Evolutionary conservation across 169 alveolate species (phyloP).

Genomic region (Ichthyophthirius multifiliis): DNA sequence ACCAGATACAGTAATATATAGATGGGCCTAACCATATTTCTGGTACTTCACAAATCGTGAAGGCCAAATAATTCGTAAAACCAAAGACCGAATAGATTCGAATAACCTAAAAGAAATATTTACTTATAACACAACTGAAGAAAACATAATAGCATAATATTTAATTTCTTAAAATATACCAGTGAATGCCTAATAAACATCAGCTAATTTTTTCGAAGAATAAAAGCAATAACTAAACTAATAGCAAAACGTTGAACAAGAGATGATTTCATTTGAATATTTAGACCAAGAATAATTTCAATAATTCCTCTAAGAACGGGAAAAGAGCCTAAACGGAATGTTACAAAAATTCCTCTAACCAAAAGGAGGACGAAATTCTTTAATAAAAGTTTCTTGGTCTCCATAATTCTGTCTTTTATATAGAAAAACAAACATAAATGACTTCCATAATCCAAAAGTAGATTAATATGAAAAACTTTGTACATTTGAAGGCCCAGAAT

Average conservation of each 20-base stretch:
- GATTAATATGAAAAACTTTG: conserved; percentile 64
- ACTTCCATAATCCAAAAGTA: conserved; percentile 47
- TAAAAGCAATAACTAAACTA: too few relatives aligned
- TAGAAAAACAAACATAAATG: conserved; percentile 52
- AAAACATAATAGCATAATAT: too few relatives aligned
- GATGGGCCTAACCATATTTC: conserved; percentile 67
- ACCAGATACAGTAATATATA: conserved; percentile 67
- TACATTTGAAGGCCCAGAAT: conserved; percentile 80
- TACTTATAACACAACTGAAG: too few relatives aligned
- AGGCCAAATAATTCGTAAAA: conserved; percentile 61
- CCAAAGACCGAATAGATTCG: too few relatives aligned
- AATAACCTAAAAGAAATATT: too few relatives aligned
- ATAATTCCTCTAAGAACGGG: conserved; percentile 47
- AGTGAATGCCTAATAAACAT: too few relatives aligned
- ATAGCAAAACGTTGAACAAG: too few relatives aligned
- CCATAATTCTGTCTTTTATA: conserved; percentile 57
- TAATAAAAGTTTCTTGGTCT: conserved; percentile 56
- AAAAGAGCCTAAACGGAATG: conserved; percentile 44
- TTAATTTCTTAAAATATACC: too few relatives aligned
- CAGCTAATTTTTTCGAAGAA: too few relatives aligned
- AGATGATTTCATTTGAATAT: conserved; percentile 51
- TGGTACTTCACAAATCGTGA: conserved; percentile 63
- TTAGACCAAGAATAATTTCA: conserved; percentile 53
- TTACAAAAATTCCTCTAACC: conserved; percentile 62
- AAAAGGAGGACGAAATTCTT: conserved; percentile 44